Evolutionary conservation across 148 eudicot genomes (phyloP), one percentile per base, ranked within the genome.

Genomic region (Polygonum maritimum): DNA sequence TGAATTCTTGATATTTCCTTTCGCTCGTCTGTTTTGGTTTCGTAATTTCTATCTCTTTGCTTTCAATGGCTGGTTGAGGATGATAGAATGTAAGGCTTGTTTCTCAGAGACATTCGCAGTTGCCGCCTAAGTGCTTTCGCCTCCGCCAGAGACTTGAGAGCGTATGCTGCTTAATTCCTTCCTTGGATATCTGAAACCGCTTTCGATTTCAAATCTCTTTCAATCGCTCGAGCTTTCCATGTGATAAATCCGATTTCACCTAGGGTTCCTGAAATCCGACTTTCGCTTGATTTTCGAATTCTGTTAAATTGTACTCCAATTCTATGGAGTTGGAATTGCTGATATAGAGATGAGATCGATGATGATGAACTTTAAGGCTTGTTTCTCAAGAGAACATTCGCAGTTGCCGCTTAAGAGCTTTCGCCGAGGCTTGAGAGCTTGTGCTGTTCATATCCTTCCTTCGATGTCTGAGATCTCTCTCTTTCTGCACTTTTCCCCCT

Each of bases 331-430:
- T 49, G 55, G 15, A 12, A 26, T 26, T 26, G 31, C 31, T 26
- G 31, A 26, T 26, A 26, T 26, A 26, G 31, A 26, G 31, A 26
- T 26, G 31, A 26, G 31, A 26, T 26, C 31, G 31, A 26, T 26
- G 55, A 49, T 49, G 55, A 49, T 49, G 15, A 18, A 13, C 2
- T 49, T 18, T 12, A 62, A 62, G 69, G 69, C 69, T 62, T n/a
- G 69, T 62, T 62, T 62, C 36, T 63, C 36, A 63, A 72, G 4
- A 51, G 76, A 84, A 54, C 90, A 87, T 85, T 85, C 85, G 88
- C 88, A 87, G 88, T 85, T 77, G 90, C 90, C 88, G 87, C 80
- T 88, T 82, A 48, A 87, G 90, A 85, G 77, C 85, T 85, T 85
- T 85, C 90, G 78, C 84, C 85, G 76, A 77, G 81, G 85, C 81